Conservation (phyloP, 2,329 filamentous ascomycete species). For the Alternaria incomplexa region DNA sequence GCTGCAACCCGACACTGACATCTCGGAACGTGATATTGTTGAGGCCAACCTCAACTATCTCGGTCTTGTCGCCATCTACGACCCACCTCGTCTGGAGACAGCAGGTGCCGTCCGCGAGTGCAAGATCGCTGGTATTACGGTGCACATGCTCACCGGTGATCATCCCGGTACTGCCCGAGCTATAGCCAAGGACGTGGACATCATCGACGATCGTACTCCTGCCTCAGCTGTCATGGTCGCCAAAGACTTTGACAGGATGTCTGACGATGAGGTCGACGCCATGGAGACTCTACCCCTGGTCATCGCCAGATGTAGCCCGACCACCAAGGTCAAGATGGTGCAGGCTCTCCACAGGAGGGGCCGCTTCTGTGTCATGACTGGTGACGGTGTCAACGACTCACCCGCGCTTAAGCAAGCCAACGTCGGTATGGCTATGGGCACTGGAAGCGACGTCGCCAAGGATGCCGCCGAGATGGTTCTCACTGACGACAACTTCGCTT, state of each 20-base stretch:
- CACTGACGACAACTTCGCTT: constrained; percentile 52
- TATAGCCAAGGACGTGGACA: constrained; percentile 56
- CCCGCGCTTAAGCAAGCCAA: constrained; percentile 50
- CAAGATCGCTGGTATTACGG: constrained; percentile 55
- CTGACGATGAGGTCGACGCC: constrained; percentile 51
- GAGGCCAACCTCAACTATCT: constrained; percentile 74
- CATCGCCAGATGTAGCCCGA: constrained; percentile 54
- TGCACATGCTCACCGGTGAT: constrained; percentile 59
- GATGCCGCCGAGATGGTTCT: constrained; percentile 51
- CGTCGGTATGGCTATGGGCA: constrained; percentile 53
- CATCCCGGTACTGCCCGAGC: constrained; percentile 55
- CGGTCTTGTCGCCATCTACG: constrained; percentile 85
- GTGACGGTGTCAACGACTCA: constrained; percentile 51
- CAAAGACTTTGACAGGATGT: constrained; percentile 53
- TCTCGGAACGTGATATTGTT: constrained; percentile 62
- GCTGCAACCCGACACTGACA: constrained; percentile 32
- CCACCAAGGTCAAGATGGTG: constrained; percentile 57
- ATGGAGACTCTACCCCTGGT: constrained; percentile 53
- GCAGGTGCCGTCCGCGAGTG: constrained; percentile 59
- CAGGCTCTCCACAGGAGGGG: constrained; percentile 48
- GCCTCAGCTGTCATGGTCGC: constrained; percentile 51
- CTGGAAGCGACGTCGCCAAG: constrained; percentile 50
- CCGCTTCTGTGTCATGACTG: constrained; percentile 53
- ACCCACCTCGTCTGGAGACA: constrained; percentile 83
- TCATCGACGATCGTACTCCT: constrained; percentile 39